phyloP scores from a whole-genome alignment of 768 basidiomycete species.

The Melanogaster broomeanus region DNA sequence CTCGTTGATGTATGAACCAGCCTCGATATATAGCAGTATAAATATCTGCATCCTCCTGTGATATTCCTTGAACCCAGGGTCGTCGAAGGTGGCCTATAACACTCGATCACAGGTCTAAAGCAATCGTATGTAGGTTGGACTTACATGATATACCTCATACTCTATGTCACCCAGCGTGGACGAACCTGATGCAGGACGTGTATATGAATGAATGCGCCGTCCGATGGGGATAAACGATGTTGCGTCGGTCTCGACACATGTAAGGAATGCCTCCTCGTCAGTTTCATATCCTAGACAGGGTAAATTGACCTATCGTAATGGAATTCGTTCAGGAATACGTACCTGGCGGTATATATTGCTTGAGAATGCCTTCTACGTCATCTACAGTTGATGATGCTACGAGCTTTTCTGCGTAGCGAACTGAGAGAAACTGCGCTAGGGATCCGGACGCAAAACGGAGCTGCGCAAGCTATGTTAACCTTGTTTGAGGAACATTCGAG shows the following conservation, averaged over 20 bases:
- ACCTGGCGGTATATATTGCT: constrained; percentile 78
- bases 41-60: constrained; percentile 94
- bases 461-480: constrained; percentile 39
- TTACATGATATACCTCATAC: constrained; percentile 90
- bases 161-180: constrained; percentile 61
- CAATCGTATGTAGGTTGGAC: constrained; percentile 26
- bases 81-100: constrained; percentile 75
- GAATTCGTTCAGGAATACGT: constrained; percentile 3
- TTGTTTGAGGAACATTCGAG: not conserved
- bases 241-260: constrained; percentile 79
- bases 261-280: constrained; percentile 64
- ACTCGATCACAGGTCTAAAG: constrained; percentile 2
- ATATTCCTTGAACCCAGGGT: constrained; percentile 87
- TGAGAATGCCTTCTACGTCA: constrained; percentile 79
- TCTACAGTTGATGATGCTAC: constrained; percentile 71
- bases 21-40: constrained; percentile 93
- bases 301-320: not conserved
- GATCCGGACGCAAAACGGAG: constrained; percentile 88
- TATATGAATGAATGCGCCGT: constrained; percentile 74
- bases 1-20: constrained; percentile 91
- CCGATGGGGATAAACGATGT: constrained; percentile 75
- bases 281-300: constrained; percentile 62
- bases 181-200: constrained; percentile 47
- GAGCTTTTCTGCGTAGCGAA: constrained; percentile 70
- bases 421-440: constrained; percentile 70